Percentiles rank a stretch among this genome's conserved stretches.
Evolutionary conservation across 371 early-diverging fungal genomes (phyloP).

Genomic region (Mucor saturninus): DNA sequence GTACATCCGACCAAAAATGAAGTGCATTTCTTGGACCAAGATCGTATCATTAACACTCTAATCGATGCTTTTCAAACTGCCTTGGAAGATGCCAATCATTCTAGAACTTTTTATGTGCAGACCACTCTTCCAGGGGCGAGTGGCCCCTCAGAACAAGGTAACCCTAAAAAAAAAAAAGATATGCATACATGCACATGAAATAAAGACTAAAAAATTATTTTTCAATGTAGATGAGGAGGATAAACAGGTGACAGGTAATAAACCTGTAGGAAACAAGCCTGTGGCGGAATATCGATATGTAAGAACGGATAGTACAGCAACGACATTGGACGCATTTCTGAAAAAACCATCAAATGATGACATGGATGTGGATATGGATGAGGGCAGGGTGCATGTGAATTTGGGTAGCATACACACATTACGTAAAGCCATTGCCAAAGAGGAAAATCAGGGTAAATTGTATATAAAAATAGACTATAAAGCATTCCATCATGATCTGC

Average conservation of each 20-base stretch:
- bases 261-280: neutral
- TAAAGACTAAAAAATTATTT: constrained; percentile 1
- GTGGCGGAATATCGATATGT: constrained; percentile 69
- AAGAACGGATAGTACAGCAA: constrained; percentile 76
- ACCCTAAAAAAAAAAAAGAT: too few species aligned
- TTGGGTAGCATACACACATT: constrained; percentile 79
- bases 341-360: constrained; percentile 17
- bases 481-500: neutral
- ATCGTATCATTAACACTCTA: constrained; percentile 73
- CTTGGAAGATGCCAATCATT: constrained; percentile 52
- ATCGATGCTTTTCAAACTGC: constrained; percentile 64
- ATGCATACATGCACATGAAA: neutral
- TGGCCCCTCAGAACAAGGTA: neutral
- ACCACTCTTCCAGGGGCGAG: constrained; percentile 42
- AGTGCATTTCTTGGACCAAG: constrained; percentile 91
- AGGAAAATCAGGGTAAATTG: constrained; percentile 59
- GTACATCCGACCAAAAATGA: constrained; percentile 68
- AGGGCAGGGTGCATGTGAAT: constrained; percentile 65
- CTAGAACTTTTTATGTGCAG: constrained; percentile 64
- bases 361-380: constrained; percentile 7
- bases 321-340: constrained; percentile 69
- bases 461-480: neutral
- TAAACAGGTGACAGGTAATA: neutral
- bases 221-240: neutral
- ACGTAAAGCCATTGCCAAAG: constrained; percentile 69